Evolutionary conservation across 1,284 basidiomycete genomes (phyloP), one percentile per base, ranked within the genome.

Genomic region (Fomitopsis palustris): DNA sequence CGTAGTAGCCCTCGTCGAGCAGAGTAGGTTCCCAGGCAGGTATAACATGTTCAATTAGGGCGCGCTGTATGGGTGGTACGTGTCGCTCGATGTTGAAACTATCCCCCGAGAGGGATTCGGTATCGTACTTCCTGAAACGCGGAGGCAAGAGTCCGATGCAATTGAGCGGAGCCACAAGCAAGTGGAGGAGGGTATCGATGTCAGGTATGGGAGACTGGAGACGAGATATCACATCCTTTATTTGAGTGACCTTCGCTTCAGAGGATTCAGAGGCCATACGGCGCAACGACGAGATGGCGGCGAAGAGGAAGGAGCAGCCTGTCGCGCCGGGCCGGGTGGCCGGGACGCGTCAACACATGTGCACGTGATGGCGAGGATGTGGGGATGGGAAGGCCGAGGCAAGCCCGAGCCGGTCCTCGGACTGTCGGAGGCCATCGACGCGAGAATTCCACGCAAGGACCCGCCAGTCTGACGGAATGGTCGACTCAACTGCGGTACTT

Each of bases 1-100:
- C 61, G 23, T 73, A 72, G 16, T 75, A 72, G 14, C 77, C 70
- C 31, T 81, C 73, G 53, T 88, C 82, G 23, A 71, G 67, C n/a
- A 95, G 74, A 0, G 72, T 64, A 0, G 74, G 68, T 45, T 85
- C 81, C 89, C 93, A 95, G 23, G 83, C 81, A 0, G 90, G 90
- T 3, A 85, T 70, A 39, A 92, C 75, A 60, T 83, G 77, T 61
- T 84, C 81, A 21, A 94, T 67, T n/a, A 94, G 69, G 12, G 76
- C 78, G 41, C 78, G 75, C 67, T 94, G 92, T 17, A 93, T 71
- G 2, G 72, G 68, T 3, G 84, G 79, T 41, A 92, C 70, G 63
- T 85, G 80, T 65, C 79, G 82, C 12, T 66, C 57, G 33, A 82
- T 65, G 54, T 75, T 71, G 54, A 82, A 63, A 4, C 70, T 64